Conservation (phyloP, 176 grass and related monocot genomes). For the maize (Zea mays) region DNA sequence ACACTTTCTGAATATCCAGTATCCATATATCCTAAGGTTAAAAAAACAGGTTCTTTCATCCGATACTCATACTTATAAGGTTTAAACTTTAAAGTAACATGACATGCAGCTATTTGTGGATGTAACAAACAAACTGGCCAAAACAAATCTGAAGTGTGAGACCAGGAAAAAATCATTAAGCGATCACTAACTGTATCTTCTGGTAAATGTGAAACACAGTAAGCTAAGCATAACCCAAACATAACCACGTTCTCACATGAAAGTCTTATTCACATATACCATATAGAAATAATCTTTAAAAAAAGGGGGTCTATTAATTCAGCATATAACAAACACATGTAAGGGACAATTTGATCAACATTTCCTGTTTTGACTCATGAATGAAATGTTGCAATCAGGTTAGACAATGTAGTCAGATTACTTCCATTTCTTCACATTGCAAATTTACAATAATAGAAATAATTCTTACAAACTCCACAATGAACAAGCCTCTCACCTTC, state of each 20-base stretch:
- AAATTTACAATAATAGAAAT: slow-evolving; percentile 20
- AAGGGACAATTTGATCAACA: not conserved
- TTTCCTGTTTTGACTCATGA: slow-evolving; percentile 17
- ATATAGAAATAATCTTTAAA: not conserved
- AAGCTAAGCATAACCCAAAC: not conserved
- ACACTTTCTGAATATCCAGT: not conserved
- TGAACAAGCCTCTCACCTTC: slow-evolving; percentile 59
- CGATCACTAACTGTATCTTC: not conserved
- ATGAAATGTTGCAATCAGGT: slow-evolving; percentile 8
- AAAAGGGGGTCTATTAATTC: not conserved
- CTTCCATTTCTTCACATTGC: not conserved
- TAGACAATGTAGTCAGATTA: slow-evolving; percentile 22
- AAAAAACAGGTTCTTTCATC: not conserved
- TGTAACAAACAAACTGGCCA: too few species aligned
- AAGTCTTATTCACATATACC: slow-evolving; percentile 17
- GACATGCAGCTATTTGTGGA: not conserved
- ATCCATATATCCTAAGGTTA: slow-evolving; percentile 27
- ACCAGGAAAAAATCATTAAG: too few species aligned
- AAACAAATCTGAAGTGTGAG: too few species aligned
- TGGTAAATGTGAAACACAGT: slow-evolving; percentile 4
- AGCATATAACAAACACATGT: slow-evolving; percentile 14
- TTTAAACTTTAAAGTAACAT: not conserved
- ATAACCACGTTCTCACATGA: not conserved
- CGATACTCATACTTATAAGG: slow-evolving; percentile 16
- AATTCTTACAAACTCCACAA: slow-evolving; percentile 29